Base-by-base conservation (phyloP, 164 flowering plant genomes). In the Vitis rupestris region DNA sequence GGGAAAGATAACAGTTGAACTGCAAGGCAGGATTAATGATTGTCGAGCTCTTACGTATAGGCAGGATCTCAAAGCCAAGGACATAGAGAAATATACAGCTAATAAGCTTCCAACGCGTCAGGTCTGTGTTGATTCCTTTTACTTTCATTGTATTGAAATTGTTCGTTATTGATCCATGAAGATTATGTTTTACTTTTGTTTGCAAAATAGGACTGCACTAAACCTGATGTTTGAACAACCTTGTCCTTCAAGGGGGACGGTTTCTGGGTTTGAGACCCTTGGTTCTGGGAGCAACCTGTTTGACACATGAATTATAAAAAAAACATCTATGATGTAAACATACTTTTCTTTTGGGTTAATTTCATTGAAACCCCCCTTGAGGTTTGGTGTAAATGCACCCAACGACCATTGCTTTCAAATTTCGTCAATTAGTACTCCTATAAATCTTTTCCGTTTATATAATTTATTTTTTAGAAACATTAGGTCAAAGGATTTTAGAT, bases 21-120 rank as follows among this genome's bases (percentile, higher is more conserved):
- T 94, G 44, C 88, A 77, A 64, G 97, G 98, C 14, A 83, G 97
- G 78, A 72, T 94, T 30, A 90, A 84, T 15, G 97, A 92, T 69
- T 87, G 91, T 53, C 74, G 79, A 61, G 97, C 91, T 67, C 76
- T 92, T 63, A 89, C 82, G 48, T 82, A 88, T 71, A 81, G 97
- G 74, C 97, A 89, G 75, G 97, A 94, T 74, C 54, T 92, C 68
- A 89, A 85, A 78, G 92, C 88, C 10, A 80, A 70, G 71, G 84
- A 85, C 1, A 86, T 94, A 70, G 87, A 87, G 71, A 68, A 72
- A 27, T 92, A 90, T 66, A 85, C 50, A 61, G 44, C 50, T 10
- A 79, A 83, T 4, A 69, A 59, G 6, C 95, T 94, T 76, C 98
- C 98, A 50, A 89, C 97, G 0, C 86, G 64, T 27, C 98, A 90